Conservation (phyloP, 305 asterid genomes). For the Plantago coronopus region DNA sequence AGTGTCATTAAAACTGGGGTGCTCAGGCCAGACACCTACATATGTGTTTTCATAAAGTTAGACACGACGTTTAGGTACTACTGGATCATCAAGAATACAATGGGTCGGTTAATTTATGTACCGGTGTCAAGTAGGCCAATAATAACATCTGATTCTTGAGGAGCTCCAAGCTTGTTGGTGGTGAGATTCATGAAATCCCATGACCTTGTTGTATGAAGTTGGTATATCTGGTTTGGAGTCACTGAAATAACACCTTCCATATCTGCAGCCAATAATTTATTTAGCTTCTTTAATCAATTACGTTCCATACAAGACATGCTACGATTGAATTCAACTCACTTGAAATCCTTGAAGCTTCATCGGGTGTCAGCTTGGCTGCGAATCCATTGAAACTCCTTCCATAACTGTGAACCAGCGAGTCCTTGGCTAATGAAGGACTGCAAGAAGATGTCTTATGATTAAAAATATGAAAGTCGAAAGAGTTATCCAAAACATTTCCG, state of each 20-base stretch:
- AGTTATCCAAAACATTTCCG: not conserved
- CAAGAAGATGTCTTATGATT: not conserved
- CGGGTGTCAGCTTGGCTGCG: slow-evolving; percentile 39
- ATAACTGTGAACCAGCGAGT: slow-evolving; percentile 40
- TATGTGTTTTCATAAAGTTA: not conserved
- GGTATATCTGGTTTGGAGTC: slow-evolving; percentile 24
- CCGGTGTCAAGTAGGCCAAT: slow-evolving; percentile 41
- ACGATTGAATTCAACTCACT: slow-evolving; percentile 13
- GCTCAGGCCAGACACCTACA: slow-evolving; percentile 36
- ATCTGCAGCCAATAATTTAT: slow-evolving; percentile 22
- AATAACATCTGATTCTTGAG: slow-evolving; percentile 29
- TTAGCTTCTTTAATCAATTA: not conserved
- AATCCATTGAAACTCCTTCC: slow-evolving; percentile 56
- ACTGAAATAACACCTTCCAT: slow-evolving; percentile 48
- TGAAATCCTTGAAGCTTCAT: slow-evolving; percentile 31
- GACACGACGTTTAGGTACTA: too few relatives aligned
- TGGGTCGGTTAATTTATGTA: not conserved
- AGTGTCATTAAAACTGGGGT: slow-evolving; percentile 28
- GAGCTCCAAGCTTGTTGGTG: slow-evolving; percentile 10
- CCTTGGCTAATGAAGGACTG: slow-evolving; percentile 40
- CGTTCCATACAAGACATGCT: not conserved
- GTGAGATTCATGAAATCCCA: slow-evolving; percentile 44
- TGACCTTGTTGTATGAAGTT: slow-evolving; percentile 42
- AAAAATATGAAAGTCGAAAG: not conserved
- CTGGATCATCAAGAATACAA: not conserved